These are phyloP conservation scores for Asterochloris erici DNA, from an alignment of 139 green algal species.

Conservation along the genomic window DNA sequence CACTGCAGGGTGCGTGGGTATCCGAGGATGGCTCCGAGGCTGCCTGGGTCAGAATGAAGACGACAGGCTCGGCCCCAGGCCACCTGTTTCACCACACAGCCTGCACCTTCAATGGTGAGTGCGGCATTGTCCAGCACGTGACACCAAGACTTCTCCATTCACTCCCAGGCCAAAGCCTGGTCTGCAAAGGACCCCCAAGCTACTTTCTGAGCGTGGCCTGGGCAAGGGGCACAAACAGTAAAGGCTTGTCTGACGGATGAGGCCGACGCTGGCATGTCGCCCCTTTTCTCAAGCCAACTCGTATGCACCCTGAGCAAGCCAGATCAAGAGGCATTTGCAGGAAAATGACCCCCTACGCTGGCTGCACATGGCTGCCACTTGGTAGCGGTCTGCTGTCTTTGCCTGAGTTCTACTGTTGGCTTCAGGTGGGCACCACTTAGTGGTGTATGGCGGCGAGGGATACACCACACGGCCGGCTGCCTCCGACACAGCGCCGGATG, in stretches of 20 bases:
- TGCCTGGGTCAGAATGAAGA: slow-evolving; percentile 12
- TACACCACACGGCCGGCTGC: not conserved
- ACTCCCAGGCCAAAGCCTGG: not conserved
- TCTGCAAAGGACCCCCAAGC: not conserved
- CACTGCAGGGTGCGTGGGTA: slow-evolving; percentile 17
- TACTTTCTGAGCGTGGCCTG: not conserved
- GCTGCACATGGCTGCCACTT: too few relatives aligned
- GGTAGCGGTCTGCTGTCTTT: too few relatives aligned
- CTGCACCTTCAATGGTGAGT: slow-evolving; percentile 19
- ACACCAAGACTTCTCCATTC: not conserved
- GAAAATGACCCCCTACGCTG: too few relatives aligned
- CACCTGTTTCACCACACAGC: slow-evolving; percentile 20
- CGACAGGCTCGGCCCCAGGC: not conserved
- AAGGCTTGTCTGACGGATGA: too few relatives aligned
- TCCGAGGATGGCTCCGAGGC: slow-evolving; percentile 1
- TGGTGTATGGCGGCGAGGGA: slow-evolving; percentile 22
- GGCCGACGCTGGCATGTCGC: too few relatives aligned
- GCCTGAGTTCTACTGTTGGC: not conserved
- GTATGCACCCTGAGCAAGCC: too few relatives aligned
- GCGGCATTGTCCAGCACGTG: not conserved
- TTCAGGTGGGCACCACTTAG: slow-evolving; percentile 16
- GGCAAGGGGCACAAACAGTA: too few relatives aligned
- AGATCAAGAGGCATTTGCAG: too few relatives aligned
- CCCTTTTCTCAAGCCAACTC: too few relatives aligned
- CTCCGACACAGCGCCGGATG: not conserved